Evolutionary conservation across 2,329 filamentous ascomycete genomes (phyloP).

Genomic region (Chrysoporthe puriensis): DNA sequence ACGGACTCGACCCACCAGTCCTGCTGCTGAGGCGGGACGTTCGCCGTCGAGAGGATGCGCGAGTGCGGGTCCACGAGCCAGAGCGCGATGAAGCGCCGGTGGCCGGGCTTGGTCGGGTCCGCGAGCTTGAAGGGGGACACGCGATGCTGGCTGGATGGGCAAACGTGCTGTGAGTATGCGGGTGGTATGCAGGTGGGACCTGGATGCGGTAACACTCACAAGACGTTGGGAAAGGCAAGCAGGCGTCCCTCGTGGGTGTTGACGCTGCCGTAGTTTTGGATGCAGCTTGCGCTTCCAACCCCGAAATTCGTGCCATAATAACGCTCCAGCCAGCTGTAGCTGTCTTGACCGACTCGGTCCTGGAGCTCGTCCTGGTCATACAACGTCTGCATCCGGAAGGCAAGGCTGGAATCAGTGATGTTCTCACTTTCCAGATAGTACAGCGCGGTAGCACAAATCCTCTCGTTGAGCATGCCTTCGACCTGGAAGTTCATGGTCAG

Average conservation of each 20-base stretch:
- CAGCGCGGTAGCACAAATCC: constrained; percentile 64
- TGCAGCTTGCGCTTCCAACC: constrained; percentile 37
- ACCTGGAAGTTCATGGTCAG: constrained; percentile 32
- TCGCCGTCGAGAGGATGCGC: constrained; percentile 48
- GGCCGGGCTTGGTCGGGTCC: constrained; percentile 56
- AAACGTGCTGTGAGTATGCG: neutral
- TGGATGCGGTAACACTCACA: constrained; percentile 16
- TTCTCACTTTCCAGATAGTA: constrained; percentile 67
- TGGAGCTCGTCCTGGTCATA: constrained; percentile 41
- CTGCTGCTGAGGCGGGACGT: constrained; percentile 48
- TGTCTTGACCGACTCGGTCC: constrained; percentile 34
- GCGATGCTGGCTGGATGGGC: constrained; percentile 46
- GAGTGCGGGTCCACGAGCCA: constrained; percentile 63
- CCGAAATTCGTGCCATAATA: constrained; percentile 40
- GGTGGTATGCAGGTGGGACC: neutral
- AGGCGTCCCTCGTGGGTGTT: constrained; percentile 51
- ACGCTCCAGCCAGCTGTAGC: constrained; percentile 39
- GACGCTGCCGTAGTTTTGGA: constrained; percentile 54
- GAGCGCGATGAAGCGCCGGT: constrained; percentile 62
- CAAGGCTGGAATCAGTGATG: constrained; percentile 54
- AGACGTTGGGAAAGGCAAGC: constrained; percentile 59
- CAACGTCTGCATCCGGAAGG: constrained; percentile 51
- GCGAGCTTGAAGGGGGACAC: constrained; percentile 55
- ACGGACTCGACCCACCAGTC: constrained; percentile 42
- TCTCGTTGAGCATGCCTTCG: constrained; percentile 63